Conservation (phyloP, 306 rosid genomes). For the Dryas octopetala region DNA sequence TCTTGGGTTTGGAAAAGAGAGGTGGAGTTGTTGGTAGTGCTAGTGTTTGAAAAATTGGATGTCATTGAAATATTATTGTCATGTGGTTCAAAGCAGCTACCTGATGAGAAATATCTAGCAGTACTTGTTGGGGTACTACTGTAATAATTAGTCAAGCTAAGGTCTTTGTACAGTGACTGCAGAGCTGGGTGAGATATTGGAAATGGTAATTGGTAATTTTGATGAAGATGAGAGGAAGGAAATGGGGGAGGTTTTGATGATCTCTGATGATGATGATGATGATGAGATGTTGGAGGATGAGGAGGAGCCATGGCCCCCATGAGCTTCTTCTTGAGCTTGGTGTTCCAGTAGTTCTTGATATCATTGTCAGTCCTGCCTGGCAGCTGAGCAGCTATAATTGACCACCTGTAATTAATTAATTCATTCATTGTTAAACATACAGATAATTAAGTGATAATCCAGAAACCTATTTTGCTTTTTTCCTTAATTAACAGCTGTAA, state of each 20-base stretch:
- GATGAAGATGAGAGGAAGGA: background rate
- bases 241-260: slow-evolving; percentile 1
- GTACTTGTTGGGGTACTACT: slow-evolving; percentile 15
- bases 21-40: slow-evolving; percentile 25
- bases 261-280: slow-evolving; percentile 13
- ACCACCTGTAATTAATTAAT: slow-evolving; percentile 60
- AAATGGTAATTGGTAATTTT: background rate
- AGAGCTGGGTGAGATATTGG: slow-evolving; percentile 6
- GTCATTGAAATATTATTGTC: slow-evolving; percentile 10
- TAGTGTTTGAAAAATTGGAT: slow-evolving; percentile 24
- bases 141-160: slow-evolving; percentile 17
- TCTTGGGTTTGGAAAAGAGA: slow-evolving; percentile 47
- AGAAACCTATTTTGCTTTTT: slow-evolving; percentile 1
- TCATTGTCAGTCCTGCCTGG: slow-evolving; percentile 95
- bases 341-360: slow-evolving; percentile 97
- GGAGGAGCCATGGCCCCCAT: slow-evolving; percentile 40
- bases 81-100: slow-evolving; percentile 17
- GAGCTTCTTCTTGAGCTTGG: slow-evolving; percentile 90
- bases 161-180: slow-evolving; percentile 30
- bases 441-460: background rate
- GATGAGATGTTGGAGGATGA: background rate
- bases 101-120: slow-evolving; percentile 31
- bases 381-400: slow-evolving; percentile 85
- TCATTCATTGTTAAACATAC: background rate
- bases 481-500: slow-evolving; percentile 12